Evolutionary conservation across 2,329 filamentous ascomycete genomes (phyloP).

Genomic region (Amesomyces nigricolor): DNA sequence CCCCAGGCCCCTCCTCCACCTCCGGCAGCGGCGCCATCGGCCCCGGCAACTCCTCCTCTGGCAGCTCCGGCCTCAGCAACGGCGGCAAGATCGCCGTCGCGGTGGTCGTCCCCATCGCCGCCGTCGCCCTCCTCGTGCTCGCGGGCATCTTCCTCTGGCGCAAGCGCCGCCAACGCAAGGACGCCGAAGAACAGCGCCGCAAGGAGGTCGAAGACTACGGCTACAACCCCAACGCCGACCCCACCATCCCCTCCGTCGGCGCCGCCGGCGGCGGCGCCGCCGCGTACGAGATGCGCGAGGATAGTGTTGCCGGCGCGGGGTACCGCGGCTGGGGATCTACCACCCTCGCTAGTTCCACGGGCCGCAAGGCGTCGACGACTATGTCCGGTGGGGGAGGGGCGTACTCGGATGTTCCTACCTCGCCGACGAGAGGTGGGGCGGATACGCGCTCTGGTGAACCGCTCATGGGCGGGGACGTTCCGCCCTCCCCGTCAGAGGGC

Average conservation of each 20-base stretch:
- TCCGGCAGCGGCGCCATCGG: slow-evolving; percentile 27
- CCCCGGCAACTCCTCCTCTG: slow-evolving; percentile 26
- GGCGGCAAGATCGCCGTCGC: slow-evolving; percentile 80
- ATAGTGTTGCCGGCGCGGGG: slow-evolving; percentile 66
- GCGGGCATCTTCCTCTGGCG: slow-evolving; percentile 80
- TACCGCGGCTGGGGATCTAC: slow-evolving; percentile 95
- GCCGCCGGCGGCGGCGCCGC: slow-evolving; percentile 11
- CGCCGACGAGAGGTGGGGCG: slow-evolving; percentile 61
- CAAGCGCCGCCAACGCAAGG: slow-evolving; percentile 78
- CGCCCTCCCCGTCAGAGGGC: slow-evolving; percentile 56
- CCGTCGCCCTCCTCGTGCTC: slow-evolving; percentile 73
- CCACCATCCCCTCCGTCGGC: slow-evolving; percentile 56
- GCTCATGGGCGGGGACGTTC: slow-evolving; percentile 44
- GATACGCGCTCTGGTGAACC: slow-evolving; percentile 67
- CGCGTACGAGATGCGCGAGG: slow-evolving; percentile 70
- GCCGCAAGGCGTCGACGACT: slow-evolving; percentile 82
- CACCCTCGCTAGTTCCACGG: slow-evolving; percentile 59
- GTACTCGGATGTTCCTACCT: slow-evolving; percentile 64
- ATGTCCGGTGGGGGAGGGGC: slow-evolving; percentile 69
- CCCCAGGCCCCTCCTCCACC: slow-evolving; percentile 24
- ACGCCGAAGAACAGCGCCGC: slow-evolving; percentile 77
- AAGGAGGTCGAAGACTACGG: slow-evolving; percentile 98
- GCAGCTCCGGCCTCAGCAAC: slow-evolving; percentile 50
- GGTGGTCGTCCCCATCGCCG: slow-evolving; percentile 87
- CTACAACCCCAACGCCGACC: slow-evolving; percentile 96